Conservation (phyloP, 192 early-diverging fungal species). For the Coemansia sp. region DNA sequence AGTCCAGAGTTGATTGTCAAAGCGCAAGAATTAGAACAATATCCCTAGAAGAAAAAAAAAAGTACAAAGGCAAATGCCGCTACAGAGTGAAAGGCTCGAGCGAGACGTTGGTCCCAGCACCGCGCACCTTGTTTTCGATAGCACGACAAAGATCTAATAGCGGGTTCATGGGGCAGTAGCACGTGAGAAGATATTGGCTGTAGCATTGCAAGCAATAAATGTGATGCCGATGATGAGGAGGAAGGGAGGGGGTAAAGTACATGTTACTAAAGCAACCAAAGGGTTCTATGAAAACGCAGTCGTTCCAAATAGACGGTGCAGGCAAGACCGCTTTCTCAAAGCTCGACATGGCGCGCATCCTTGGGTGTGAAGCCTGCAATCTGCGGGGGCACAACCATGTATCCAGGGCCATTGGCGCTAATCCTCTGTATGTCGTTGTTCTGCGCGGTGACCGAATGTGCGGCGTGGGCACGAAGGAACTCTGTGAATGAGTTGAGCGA, state of each 20-base stretch:
- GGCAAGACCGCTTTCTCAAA: no score
- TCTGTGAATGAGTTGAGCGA: slow-evolving; percentile 66
- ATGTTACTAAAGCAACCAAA: slow-evolving; percentile 1
- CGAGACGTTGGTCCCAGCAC: neutral
- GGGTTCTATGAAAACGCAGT: no score
- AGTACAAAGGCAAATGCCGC: neutral
- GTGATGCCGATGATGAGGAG: neutral
- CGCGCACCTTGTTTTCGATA: no score
- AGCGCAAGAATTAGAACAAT: neutral
- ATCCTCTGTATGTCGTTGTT: neutral
- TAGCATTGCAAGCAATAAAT: neutral
- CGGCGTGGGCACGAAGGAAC: slow-evolving; percentile 74
- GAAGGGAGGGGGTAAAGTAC: no score
- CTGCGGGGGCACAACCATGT: slow-evolving; percentile 14
- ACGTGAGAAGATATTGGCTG: slow-evolving; percentile 7
- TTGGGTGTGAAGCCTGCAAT: slow-evolving; percentile 41
- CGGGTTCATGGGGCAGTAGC: slow-evolving; percentile 15
- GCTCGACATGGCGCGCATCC: slow-evolving; percentile 46
- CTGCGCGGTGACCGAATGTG: slow-evolving; percentile 31
- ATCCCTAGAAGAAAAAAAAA: neutral
- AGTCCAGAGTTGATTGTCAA: neutral
- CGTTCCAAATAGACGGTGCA: no score
- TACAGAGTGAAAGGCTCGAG: neutral
- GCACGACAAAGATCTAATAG: neutral
- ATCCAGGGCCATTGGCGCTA: slow-evolving; percentile 1